These are phyloP conservation scores for Rhipidocladum racemiflorum DNA, from an alignment of 176 grass and related monocot species.

Conservation along the genomic window DNA sequence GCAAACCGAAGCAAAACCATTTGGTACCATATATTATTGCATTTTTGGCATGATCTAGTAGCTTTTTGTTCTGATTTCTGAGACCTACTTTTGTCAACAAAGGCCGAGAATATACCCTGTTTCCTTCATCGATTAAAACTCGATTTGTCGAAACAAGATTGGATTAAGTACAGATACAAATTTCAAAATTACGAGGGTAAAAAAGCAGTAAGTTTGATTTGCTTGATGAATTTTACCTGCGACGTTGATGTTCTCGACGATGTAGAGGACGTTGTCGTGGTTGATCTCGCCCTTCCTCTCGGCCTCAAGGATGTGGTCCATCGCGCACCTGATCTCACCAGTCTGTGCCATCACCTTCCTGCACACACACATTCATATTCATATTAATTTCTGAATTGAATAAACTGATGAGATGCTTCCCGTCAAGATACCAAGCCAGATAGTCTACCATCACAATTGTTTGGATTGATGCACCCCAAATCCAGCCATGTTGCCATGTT, in stretches of 20 bases:
- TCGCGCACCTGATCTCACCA: slow-evolving; percentile 45
- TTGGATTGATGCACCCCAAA: not conserved
- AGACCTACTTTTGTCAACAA: not conserved
- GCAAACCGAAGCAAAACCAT: not conserved
- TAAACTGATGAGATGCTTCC: not conserved
- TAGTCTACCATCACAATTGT: not conserved
- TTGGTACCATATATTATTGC: not conserved
- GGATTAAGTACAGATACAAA: not conserved
- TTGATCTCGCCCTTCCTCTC: slow-evolving; percentile 88
- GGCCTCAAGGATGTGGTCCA: slow-evolving; percentile 49
- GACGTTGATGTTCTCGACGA: slow-evolving; percentile 97
- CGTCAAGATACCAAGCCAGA: not conserved
- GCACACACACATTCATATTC: not conserved
- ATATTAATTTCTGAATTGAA: not conserved
- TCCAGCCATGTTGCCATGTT: not conserved
- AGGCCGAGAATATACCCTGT: not conserved
- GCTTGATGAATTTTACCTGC: slow-evolving; percentile 45
- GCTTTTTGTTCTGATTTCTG: not conserved
- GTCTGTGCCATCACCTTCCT: slow-evolving; percentile 33
- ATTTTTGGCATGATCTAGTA: not conserved
- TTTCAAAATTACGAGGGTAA: not conserved
- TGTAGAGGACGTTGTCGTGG: slow-evolving; percentile 94
- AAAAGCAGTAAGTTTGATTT: not conserved
- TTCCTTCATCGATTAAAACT: not conserved
- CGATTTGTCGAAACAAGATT: not conserved